Conservation (phyloP, 2,329 filamentous ascomycete species). For the Chrysoporthe deuterocubensis region DNA sequence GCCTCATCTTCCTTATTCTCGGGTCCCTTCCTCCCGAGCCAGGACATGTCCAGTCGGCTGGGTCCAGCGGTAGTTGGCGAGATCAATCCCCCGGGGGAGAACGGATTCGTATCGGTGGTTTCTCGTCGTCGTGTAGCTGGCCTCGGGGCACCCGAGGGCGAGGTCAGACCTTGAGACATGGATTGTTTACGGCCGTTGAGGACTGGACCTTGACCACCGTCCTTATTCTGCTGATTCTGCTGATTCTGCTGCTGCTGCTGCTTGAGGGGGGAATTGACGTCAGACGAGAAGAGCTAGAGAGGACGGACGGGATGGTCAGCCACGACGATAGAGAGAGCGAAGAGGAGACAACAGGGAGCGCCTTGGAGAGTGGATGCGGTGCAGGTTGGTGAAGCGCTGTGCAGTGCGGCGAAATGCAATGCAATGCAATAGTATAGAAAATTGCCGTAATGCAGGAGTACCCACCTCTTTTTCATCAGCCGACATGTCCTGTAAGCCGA, state of each 20-base stretch:
- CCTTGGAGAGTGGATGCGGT: conserved; percentile 11
- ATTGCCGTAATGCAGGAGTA: conserved; percentile 24
- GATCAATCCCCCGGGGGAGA: conserved; percentile 53
- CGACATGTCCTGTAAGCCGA: conserved; percentile 74
- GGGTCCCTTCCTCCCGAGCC: conserved; percentile 57
- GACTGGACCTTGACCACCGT: conserved; percentile 59
- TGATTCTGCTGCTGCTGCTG: conserved; percentile 69
- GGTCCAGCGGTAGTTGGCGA: conserved; percentile 60
- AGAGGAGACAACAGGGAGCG: not conserved
- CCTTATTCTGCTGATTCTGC: conserved; percentile 65
- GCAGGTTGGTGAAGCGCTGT: conserved; percentile 11
- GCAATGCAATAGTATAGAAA: not conserved
- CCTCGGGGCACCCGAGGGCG: conserved; percentile 71
- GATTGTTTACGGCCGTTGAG: conserved; percentile 79
- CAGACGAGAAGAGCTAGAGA: conserved; percentile 73
- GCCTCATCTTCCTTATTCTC: conserved; percentile 62
- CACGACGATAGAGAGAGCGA: conserved; percentile 25
- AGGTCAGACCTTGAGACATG: conserved; percentile 75
- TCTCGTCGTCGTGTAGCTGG: conserved; percentile 82
- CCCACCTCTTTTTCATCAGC: conserved; percentile 63
- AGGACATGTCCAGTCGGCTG: conserved; percentile 64
- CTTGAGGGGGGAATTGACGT: conserved; percentile 94
- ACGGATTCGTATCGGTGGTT: conserved; percentile 72
- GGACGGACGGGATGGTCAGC: conserved; percentile 29
- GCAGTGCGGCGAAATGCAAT: not conserved